phyloP scores from a whole-genome alignment of 148 eudicot genomes.

The Beta vulgaris region DNA sequence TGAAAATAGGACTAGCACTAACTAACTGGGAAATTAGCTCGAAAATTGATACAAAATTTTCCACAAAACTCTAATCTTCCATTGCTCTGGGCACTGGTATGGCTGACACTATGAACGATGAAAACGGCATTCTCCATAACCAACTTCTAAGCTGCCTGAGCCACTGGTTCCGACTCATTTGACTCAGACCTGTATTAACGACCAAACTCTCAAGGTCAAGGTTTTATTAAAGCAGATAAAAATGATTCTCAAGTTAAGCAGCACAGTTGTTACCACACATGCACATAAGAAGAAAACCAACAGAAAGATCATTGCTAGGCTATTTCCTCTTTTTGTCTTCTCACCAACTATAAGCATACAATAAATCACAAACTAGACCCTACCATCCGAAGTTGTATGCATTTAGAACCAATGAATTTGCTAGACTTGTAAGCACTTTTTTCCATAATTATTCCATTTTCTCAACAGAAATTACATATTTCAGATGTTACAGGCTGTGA shows the following conservation, averaged over 20 bases:
- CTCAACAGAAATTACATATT: no score
- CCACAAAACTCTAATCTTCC: neutral
- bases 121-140: neutral
- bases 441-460: no score
- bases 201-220: neutral
- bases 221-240: neutral
- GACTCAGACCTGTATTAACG: constrained; percentile 39
- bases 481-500: no score
- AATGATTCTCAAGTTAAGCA: neutral
- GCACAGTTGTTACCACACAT: neutral
- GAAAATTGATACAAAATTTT: neutral
- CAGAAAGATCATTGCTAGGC: no score
- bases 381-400: no score
- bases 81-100: neutral
- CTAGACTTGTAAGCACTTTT: no score
- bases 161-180: constrained; percentile 46
- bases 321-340: no score
- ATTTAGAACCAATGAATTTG: no score
- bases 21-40: neutral
- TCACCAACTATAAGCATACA: no score
- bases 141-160: constrained; percentile 43
- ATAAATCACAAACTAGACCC: no score
- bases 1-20: neutral
- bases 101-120: neutral
- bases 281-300: neutral